Evolutionary conservation across 2,329 filamentous ascomycete genomes (phyloP), one percentile per base, ranked within the genome.

Genomic region (Fusarium sacchari): DNA sequence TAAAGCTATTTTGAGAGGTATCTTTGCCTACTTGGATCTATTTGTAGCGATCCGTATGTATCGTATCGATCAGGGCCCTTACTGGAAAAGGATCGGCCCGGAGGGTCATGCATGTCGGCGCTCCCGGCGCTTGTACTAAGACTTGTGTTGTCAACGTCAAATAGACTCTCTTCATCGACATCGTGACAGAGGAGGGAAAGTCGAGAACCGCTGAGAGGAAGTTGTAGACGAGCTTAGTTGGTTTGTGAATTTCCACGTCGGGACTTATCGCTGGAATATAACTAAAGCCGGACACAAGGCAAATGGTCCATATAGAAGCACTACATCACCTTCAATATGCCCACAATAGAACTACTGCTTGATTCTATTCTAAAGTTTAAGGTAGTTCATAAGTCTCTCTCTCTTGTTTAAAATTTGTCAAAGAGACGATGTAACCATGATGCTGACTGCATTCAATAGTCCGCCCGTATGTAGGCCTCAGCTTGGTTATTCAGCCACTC

Each of bases 161-260:
- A 28, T 28, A 22, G 2, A 5, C 6, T 0, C 3, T 22, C 0
- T 3, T 7, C 18, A 11, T 28, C 9, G 9, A 15, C 3, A 22
- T 28, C 13, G 18, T 28, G 5, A 5, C 7, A 44, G 20, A 4
- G 14, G 11, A 7, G 3, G 5, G 6, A 44, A 3, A 4, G 5
- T 0, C 3, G 11, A 44, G 17, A 26, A 9, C 11, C 0, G 26
- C 3, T 5, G 7, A 14, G 26, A 3, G 1, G 24, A 46, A 46
- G 6, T 0, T 14, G 3, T 14, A 8, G 18, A 5, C 18, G 1
- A 20, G 24, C 24, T 18, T 9, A 13, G 11, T 20, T 44, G 26
- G 42, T 26, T 26, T 8, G 12, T 20, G 7, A 12, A 17, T 20
- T 20, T 9, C 3, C 15, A 12, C 17, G 12, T 9, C 6, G 7